A percentile compares a stretch with the other conserved stretches of the same genome.
Evolutionary conservation across 345 rosid genomes (phyloP).

Genomic region (Alliaria petiolata): DNA sequence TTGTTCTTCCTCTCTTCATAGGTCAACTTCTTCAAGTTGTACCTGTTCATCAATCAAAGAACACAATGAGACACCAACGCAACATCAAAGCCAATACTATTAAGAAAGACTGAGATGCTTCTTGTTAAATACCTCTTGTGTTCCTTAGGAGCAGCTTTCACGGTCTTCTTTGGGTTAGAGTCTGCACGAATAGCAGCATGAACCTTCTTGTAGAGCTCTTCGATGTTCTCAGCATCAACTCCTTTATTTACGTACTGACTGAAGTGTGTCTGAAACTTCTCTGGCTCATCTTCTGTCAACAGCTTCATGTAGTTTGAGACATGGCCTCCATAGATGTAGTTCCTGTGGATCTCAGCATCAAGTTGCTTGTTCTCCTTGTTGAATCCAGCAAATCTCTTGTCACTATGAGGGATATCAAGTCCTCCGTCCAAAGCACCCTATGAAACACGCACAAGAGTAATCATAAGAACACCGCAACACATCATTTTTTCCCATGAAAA

Average conservation of each 20-base stretch:
- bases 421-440: constrained; percentile 81
- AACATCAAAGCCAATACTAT: too few species aligned
- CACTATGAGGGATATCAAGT: constrained; percentile 74
- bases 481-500: neutral
- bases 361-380: constrained; percentile 58
- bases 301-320: constrained; percentile 63
- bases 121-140: too few species aligned
- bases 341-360: constrained; percentile 62
- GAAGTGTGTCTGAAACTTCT: constrained; percentile 67
- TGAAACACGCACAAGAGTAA: neutral
- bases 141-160: constrained; percentile 46
- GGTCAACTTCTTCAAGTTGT: constrained; percentile 74
- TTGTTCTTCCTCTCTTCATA: constrained; percentile 72
- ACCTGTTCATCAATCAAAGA: constrained; percentile 44
- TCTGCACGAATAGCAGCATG: constrained; percentile 74
- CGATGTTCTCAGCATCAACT: constrained; percentile 50
- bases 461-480: neutral
- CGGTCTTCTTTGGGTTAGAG: constrained; percentile 47
- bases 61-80: neutral
- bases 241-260: constrained; percentile 51
- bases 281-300: constrained; percentile 63
- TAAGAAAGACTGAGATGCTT: too few species aligned
- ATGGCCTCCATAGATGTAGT: constrained; percentile 70
- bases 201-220: constrained; percentile 64
- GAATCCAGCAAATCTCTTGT: constrained; percentile 71